phyloP scores from a whole-genome alignment of 1,284 basidiomycete species.

The Sanghuangporus weigelae region DNA sequence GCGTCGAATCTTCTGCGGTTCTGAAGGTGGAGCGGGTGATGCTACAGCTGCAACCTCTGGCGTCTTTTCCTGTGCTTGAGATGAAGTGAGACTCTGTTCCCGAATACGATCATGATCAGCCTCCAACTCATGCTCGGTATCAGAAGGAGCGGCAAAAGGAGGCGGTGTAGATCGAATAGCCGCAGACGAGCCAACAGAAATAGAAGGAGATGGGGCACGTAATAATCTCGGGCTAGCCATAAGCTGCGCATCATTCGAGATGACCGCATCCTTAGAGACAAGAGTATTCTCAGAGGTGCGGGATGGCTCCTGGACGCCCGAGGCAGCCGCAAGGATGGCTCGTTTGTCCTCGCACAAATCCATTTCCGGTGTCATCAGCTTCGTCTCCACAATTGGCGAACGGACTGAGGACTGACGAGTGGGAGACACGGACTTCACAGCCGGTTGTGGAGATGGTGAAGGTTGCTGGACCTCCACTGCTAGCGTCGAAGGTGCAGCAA shows the following conservation, averaged over 20 bases:
- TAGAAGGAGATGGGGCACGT: not conserved
- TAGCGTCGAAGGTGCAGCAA: not conserved
- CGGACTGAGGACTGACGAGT: not conserved
- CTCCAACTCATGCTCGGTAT: not conserved
- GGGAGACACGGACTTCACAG: not conserved
- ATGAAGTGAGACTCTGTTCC: not conserved
- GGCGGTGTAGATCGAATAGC: not conserved
- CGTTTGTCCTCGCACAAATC: not conserved
- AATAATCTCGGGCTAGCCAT: not conserved
- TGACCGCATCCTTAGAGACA: not conserved
- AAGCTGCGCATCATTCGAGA: not conserved
- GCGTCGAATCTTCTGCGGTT: conserved; percentile 4
- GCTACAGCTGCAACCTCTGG: not conserved
- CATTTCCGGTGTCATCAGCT: not conserved
- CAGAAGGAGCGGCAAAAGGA: not conserved
- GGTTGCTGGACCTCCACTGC: not conserved
- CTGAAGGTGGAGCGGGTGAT: not conserved
- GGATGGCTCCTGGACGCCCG: not conserved
- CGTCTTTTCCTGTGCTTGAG: not conserved
- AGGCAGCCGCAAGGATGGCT: not conserved
- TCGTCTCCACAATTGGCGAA: not conserved
- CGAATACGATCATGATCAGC: not conserved
- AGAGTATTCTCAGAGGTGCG: not conserved
- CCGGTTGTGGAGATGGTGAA: not conserved
- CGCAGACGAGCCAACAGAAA: not conserved